Evolutionary conservation across 2,329 filamentous ascomycete genomes (phyloP), one percentile per base, ranked within the genome.

Genomic region (Xylaria multiplex): DNA sequence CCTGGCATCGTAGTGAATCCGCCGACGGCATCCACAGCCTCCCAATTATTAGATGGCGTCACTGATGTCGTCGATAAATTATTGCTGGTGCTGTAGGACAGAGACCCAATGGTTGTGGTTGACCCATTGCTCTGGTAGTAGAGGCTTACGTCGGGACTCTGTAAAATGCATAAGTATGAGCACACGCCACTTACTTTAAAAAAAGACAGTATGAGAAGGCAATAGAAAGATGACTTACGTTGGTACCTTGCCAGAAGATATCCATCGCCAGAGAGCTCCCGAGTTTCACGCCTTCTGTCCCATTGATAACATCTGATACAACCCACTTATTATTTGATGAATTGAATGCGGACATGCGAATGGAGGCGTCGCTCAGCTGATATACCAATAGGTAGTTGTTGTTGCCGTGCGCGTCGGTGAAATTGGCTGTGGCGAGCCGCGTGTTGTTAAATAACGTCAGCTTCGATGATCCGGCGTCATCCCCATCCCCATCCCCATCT

Each of bases 311-410:
- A 11, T 70, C 70, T 30, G 74, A 76, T 16, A 68, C 70, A 13
- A 75, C 65, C 74, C 74, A 76, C 19, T 66, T 61, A 4, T 65
- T 66, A 4, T 64, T 59, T 9, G 72, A 74, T 32, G 74, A 70
- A 62, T 76, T 76, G 66, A 69, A 76, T 3, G 74, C 66, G 0
- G 74, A 76, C 46, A 76, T 60, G 48, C 71, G 69, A 24, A 76
- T 66, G 8, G 73, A 72, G 13, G 60, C 63, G 50, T 72, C 73
- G 40, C 70, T 74, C 35, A 74, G 58, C 63, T 76, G 74, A 60
- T 75, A 76, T 14, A 65, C 64, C 3, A 76, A 61, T 22, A 76
- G 42, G 56, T 69, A 74, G 35, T 75, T 75, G 9, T 73, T 64
- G 56, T 73, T 62, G 24, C 72, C 72, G 9, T 68, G 66, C 19